These are phyloP conservation scores for Rhizophagus clarus DNA, from an alignment of 192 early-diverging fungal genomes.

Conservation along the genomic window DNA sequence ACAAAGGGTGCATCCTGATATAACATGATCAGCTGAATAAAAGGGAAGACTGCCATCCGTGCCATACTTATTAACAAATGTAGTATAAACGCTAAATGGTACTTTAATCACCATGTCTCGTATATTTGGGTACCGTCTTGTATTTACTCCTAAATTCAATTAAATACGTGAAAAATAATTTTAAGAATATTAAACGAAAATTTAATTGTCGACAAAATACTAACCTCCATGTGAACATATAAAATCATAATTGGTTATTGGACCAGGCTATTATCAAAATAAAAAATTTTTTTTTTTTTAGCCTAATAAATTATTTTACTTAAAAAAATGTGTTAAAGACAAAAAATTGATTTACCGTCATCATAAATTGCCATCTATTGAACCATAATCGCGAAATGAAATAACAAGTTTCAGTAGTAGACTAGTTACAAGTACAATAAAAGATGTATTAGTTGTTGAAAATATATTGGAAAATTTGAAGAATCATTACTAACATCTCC, in stretches of 20 bases:
- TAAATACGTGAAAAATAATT: background rate
- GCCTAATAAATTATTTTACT: background rate
- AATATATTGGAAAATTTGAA: background rate
- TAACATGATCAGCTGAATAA: background rate
- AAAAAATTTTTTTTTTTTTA: too few species aligned
- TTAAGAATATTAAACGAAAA: background rate
- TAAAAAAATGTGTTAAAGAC: background rate
- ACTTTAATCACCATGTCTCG: conserved; percentile 42
- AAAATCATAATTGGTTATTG: conserved; percentile 48
- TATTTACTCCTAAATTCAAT: conserved; percentile 37
- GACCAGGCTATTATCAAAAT: conserved; percentile 38
- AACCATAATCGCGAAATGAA: conserved; percentile 47
- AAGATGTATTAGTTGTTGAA: background rate
- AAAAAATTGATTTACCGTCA: conserved; percentile 29
- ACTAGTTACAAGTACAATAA: background rate
- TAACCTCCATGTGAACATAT: conserved; percentile 45
- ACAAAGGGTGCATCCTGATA: background rate
- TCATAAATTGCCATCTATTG: conserved; percentile 40
- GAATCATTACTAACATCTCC: background rate
- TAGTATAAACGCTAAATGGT: conserved; percentile 41
- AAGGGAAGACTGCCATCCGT: conserved; percentile 42
- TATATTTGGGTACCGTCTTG: conserved; percentile 33
- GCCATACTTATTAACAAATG: conserved; percentile 40
- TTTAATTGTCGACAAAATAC: background rate
- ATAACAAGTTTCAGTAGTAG: background rate